Conservation (phyloP, 2,329 filamentous ascomycete genomes). For the Trichophyton mentagrophytes region DNA sequence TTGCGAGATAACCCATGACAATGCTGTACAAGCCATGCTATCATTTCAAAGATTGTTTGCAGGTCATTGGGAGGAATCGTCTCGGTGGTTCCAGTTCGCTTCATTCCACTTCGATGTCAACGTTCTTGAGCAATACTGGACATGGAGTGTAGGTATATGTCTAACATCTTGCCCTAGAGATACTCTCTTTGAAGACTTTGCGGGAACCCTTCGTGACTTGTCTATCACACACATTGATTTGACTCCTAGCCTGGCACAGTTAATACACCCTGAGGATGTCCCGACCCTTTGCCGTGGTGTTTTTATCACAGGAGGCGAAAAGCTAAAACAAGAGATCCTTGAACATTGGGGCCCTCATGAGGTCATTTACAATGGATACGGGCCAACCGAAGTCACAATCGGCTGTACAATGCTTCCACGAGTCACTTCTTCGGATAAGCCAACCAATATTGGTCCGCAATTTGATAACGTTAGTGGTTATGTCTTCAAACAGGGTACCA, state of each 20-base stretch:
- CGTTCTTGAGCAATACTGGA: constrained; percentile 89
- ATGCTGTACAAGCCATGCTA: constrained; percentile 78
- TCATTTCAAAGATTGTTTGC: constrained; percentile 69
- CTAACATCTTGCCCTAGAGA: constrained; percentile 73
- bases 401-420: constrained; percentile 82
- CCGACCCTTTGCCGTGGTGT: constrained; percentile 68
- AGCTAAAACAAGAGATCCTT: constrained; percentile 76
- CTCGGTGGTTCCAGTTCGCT: constrained; percentile 83
- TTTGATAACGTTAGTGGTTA: constrained; percentile 81
- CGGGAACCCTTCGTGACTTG: constrained; percentile 56
- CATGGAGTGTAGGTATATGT: constrained; percentile 79
- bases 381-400: constrained; percentile 85
- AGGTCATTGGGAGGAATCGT: constrained; percentile 58
- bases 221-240: constrained; percentile 82
- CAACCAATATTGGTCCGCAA: constrained; percentile 75
- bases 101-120: constrained; percentile 92
- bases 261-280: constrained; percentile 67
- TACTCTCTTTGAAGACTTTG: constrained; percentile 70
- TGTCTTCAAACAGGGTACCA: constrained; percentile 58
- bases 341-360: constrained; percentile 67
- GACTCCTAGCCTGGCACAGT: constrained; percentile 71
- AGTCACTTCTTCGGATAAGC: constrained; percentile 62
- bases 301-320: constrained; percentile 87
- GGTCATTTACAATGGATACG: constrained; percentile 86
- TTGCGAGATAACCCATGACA: constrained; percentile 78